Evolutionary conservation across 2,329 filamentous ascomycete genomes (phyloP), one percentile per base, ranked within the genome.

Genomic region (Claviceps monticola): DNA sequence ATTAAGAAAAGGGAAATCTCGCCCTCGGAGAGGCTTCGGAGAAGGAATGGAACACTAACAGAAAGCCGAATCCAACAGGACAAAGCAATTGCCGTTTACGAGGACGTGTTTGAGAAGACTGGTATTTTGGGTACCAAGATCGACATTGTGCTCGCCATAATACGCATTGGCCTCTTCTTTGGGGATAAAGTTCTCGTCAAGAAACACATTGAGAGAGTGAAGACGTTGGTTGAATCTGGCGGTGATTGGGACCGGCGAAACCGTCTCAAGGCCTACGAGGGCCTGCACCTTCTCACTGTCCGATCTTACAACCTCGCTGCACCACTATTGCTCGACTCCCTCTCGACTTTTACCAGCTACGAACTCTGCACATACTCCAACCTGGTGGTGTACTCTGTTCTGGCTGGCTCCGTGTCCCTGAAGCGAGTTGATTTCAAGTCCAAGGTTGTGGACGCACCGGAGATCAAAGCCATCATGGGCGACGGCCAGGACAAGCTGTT

Each of bases 181-280:
- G 89, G 90, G 58, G 93, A 98, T 70, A 90, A 89, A 71, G 68
- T 85, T 42, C 80, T 93, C 51, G 90, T 95, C 48, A 94, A 95
- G 80, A 95, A 94, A 78, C 87, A 88, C 54, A 80, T 97, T 46
- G 89, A 95, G 63, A 84, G 91, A 44, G 90, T 90, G 60, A 88
- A 87, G 71, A 79, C 86, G 3, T 77, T 98, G 49, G 90, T 98
- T 37, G 93, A 98, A 66, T 86, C 86, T 58, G 93, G 93, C 59
- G 93, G 93, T 68, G 93, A 98, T 70, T 98, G 93, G 93, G 93
- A 98, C 68, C 86, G 93, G 58, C 85, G 93, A 67, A 98, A 98
- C 75, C 85, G 93, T 55, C 82, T 98, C 64, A 98, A 98, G 83
- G 93, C 93, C 59, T 98, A 98, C 77, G 89, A 95, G 66, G 93